Evolutionary conservation across 169 alveolate genomes (phyloP).

Genomic region (Perkinsus chesapeaki): DNA sequence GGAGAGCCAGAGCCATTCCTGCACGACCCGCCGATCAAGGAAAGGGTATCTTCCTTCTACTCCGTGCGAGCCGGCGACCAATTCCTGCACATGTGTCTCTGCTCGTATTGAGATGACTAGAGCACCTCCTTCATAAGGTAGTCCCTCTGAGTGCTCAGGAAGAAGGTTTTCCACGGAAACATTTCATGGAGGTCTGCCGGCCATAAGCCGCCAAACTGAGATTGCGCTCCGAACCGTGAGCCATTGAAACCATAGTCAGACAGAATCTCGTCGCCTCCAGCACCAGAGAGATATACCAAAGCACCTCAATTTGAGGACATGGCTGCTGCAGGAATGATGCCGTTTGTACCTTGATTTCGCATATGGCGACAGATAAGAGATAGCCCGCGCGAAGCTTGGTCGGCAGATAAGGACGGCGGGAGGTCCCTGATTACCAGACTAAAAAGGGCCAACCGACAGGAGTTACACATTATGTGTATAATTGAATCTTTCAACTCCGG

Average conservation of each 20-base stretch:
- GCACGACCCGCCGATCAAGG: slow-evolving; percentile 1
- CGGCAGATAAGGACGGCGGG: not conserved
- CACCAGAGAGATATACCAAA: not conserved
- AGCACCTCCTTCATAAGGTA: slow-evolving; percentile 6
- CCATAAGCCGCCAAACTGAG: not conserved
- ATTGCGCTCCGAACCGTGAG: not conserved
- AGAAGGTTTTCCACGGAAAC: not conserved
- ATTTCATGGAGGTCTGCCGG: not conserved
- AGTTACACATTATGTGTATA: not conserved
- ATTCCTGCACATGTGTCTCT: not conserved
- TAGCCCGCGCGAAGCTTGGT: not conserved
- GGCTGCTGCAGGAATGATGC: not conserved
- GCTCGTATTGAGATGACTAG: not conserved
- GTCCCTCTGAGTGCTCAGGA: slow-evolving; percentile 8
- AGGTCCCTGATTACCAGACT: not conserved
- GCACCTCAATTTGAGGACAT: not conserved
- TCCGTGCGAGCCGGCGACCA: slow-evolving; percentile 16
- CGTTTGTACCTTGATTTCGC: slow-evolving; percentile 12
- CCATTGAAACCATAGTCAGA: slow-evolving; percentile 22
- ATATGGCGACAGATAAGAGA: not conserved
- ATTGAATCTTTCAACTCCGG: not conserved
- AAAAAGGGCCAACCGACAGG: not conserved
- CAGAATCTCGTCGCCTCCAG: slow-evolving; percentile 6
- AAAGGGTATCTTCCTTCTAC: slow-evolving; percentile 13
- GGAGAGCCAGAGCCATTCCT: slow-evolving; percentile 6